Evolutionary conservation across 176 grass and related monocot species (phyloP).

Genomic region (Otatea glauca): DNA sequence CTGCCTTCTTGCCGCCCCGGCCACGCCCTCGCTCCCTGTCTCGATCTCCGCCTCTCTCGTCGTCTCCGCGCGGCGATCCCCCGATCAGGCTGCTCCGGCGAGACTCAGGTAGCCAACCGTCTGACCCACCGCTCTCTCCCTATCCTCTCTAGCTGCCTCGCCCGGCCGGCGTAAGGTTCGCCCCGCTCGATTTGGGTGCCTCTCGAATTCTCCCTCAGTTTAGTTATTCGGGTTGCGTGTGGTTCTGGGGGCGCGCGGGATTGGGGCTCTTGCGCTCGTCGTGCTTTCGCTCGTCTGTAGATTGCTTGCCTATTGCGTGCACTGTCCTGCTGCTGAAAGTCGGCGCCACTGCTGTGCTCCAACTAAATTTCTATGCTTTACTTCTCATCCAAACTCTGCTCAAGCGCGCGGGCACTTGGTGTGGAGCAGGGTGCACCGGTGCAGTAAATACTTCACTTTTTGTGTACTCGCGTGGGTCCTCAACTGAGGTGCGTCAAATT

Average conservation of each 20-base stretch:
- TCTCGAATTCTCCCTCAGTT: not conserved
- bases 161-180: not conserved
- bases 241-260: not conserved
- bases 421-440: not conserved
- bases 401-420: not conserved
- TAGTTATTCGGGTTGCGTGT: not conserved
- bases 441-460: not conserved
- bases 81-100: not conserved
- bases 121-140: not conserved
- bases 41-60: not conserved
- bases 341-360: constrained; percentile 5
- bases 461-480: not conserved
- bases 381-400: not conserved
- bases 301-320: too few relatives aligned
- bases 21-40: not conserved
- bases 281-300: not conserved
- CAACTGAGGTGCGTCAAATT: not conserved
- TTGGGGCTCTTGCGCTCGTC: not conserved
- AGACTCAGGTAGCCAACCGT: not conserved
- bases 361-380: not conserved
- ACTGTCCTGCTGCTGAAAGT: not conserved
- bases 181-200: not conserved
- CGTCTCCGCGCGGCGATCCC: not conserved
- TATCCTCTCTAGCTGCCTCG: not conserved
- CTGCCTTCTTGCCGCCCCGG: not conserved